phyloP scores from a whole-genome alignment of 23 red algal genomes.

The Gracilaria domingensis region DNA sequence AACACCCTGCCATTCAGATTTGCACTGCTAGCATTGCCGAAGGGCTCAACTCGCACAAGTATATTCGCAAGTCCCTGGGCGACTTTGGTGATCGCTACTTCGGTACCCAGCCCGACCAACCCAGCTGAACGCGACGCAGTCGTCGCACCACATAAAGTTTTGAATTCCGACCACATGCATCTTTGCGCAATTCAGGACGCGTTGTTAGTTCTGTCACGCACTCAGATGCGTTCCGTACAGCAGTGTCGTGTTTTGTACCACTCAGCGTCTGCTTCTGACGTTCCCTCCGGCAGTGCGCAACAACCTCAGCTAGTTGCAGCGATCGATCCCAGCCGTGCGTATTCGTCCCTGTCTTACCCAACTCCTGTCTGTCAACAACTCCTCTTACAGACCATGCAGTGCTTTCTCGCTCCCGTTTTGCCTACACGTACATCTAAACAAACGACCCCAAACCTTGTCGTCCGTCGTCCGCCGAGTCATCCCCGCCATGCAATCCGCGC shows the following conservation, averaged over 20 bases:
- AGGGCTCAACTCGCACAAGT: constrained; percentile 78
- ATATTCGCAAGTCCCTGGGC: constrained; percentile 83
- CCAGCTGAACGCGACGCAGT: not conserved
- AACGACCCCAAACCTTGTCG: not conserved
- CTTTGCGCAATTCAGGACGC: too few relatives aligned
- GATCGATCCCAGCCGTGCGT: not conserved
- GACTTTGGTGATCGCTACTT: constrained; percentile 99
- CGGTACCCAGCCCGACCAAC: constrained; percentile 6
- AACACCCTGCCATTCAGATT: constrained; percentile 71
- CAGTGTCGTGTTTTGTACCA: not conserved
- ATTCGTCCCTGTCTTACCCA: not conserved
- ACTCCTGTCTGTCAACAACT: not conserved
- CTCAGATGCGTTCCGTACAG: not conserved
- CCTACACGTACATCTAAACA: not conserved
- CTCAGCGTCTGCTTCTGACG: too few relatives aligned
- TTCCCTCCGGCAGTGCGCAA: too few relatives aligned
- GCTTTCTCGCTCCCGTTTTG: not conserved
- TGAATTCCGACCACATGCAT: too few relatives aligned
- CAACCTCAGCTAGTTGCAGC: not conserved
- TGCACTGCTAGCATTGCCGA: constrained; percentile 84
- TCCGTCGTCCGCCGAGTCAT: not conserved
- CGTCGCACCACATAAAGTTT: not conserved
- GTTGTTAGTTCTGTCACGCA: too few relatives aligned
- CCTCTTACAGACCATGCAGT: constrained; percentile 1
- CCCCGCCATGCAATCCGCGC: not conserved